A percentile compares a stretch with the other conserved stretches of the same genome.
Evolutionary conservation across 148 eudicot genomes (phyloP).

Genomic region (Cornus controversa): DNA sequence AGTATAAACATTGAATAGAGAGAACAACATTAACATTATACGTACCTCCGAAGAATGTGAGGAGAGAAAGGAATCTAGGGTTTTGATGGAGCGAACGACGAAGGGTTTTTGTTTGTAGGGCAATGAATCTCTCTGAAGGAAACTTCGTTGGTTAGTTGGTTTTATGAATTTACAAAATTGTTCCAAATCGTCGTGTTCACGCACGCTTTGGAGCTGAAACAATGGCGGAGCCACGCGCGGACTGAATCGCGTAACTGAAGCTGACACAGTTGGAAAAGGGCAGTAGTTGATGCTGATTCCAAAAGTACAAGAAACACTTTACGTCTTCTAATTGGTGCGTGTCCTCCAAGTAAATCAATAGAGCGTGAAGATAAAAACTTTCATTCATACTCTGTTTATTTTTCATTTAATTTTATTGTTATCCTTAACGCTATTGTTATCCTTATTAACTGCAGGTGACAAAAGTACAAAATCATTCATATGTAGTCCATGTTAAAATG

Average conservation of each 20-base stretch:
- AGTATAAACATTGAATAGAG: neutral
- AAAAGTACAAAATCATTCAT: too few relatives aligned
- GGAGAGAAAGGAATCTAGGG: slow-evolving; percentile 8
- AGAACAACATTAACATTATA: neutral
- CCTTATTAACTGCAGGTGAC: neutral
- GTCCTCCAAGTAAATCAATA: neutral
- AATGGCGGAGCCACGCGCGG: neutral
- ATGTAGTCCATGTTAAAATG: neutral
- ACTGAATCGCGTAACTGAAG: neutral
- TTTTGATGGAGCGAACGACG: slow-evolving; percentile 8
- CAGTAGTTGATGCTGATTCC: slow-evolving; percentile 3
- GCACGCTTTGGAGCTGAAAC: neutral
- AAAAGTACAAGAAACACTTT: neutral
- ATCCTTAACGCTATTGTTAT: neutral
- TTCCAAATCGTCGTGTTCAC: slow-evolving; percentile 5
- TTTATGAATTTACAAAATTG: neutral
- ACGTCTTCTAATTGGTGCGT: neutral
- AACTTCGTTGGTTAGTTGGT: neutral
- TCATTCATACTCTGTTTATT: neutral
- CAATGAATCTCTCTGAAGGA: neutral
- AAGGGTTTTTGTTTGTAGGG: neutral
- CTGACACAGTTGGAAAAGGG: neutral
- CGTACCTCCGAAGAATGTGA: slow-evolving; percentile 9
- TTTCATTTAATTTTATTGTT: neutral
- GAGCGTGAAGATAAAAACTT: neutral